These are phyloP conservation scores for Gillenia trifoliata DNA, from an alignment of 306 rosid species.

Conservation along the genomic window DNA sequence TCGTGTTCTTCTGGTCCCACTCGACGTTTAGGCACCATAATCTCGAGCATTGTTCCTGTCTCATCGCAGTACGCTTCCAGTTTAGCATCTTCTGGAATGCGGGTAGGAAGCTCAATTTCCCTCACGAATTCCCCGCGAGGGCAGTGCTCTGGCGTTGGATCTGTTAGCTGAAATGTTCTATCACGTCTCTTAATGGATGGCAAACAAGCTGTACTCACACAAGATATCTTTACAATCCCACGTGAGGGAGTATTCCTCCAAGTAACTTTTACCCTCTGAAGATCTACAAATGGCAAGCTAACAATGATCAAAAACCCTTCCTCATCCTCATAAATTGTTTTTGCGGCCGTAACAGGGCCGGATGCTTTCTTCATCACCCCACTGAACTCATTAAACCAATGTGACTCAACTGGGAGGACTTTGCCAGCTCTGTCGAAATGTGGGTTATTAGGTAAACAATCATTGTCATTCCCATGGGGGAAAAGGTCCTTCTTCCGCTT, in stretches of 20 bases:
- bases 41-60: constrained; percentile 58
- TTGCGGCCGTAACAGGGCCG: constrained; percentile 60
- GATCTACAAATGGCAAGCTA: constrained; percentile 56
- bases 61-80: constrained; percentile 59
- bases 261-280: constrained; percentile 52
- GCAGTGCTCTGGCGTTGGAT: constrained; percentile 55
- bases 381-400: constrained; percentile 45
- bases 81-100: constrained; percentile 59
- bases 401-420: constrained; percentile 37
- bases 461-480: constrained; percentile 35
- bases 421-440: constrained; percentile 36
- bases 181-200: constrained; percentile 51
- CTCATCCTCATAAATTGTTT: constrained; percentile 56
- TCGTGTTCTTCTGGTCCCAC: constrained; percentile 61
- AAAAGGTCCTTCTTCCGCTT: constrained; percentile 55
- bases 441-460: constrained; percentile 33
- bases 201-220: constrained; percentile 49
- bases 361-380: constrained; percentile 48
- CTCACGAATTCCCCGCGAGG: constrained; percentile 60
- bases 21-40: constrained; percentile 49
- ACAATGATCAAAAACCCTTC: constrained; percentile 51
- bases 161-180: constrained; percentile 59
- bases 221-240: constrained; percentile 54
- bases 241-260: constrained; percentile 55
- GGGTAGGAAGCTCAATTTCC: constrained; percentile 54